Conservation (phyloP, 371 early-diverging fungal species). For the Mucor saturninus region DNA sequence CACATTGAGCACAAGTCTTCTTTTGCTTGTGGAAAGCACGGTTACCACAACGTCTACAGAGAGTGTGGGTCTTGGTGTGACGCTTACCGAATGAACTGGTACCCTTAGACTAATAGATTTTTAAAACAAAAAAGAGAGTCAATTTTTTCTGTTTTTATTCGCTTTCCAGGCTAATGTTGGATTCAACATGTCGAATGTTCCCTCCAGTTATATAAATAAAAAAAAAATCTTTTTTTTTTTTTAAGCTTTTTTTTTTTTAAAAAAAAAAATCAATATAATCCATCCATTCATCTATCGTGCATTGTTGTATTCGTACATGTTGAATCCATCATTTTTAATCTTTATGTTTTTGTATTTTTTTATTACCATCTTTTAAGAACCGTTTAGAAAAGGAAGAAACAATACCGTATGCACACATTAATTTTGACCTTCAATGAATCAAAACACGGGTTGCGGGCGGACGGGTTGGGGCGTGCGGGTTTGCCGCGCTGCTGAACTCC, state of each 20-base stretch:
- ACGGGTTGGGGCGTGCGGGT: too few species aligned
- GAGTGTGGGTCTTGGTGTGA: slow-evolving; percentile 98
- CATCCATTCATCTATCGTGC: background rate
- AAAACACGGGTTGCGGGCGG: background rate
- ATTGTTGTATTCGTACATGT: background rate
- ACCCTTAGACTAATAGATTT: slow-evolving; percentile 90
- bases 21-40: slow-evolving; percentile 99
- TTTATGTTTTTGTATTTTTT: background rate
- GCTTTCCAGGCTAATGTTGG: too few species aligned
- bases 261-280: background rate
- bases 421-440: slow-evolving; percentile 6
- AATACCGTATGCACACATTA: slow-evolving; percentile 9
- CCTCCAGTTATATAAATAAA: background rate
- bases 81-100: slow-evolving; percentile 99
- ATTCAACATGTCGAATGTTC: too few species aligned
- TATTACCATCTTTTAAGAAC: slow-evolving; percentile 11
- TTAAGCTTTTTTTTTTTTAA: background rate
- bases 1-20: slow-evolving; percentile 99
- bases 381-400: slow-evolving; percentile 9
- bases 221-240: background rate
- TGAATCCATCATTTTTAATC: background rate
- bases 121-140: background rate
- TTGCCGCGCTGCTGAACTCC: too few species aligned
- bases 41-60: slow-evolving; percentile 98
- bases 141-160: too few species aligned